Percentiles rank a stretch among this genome's conserved stretches.
These are phyloP conservation scores for Hemerocallis citrina DNA, from an alignment of 106 monocot species.

Conservation along the genomic window DNA sequence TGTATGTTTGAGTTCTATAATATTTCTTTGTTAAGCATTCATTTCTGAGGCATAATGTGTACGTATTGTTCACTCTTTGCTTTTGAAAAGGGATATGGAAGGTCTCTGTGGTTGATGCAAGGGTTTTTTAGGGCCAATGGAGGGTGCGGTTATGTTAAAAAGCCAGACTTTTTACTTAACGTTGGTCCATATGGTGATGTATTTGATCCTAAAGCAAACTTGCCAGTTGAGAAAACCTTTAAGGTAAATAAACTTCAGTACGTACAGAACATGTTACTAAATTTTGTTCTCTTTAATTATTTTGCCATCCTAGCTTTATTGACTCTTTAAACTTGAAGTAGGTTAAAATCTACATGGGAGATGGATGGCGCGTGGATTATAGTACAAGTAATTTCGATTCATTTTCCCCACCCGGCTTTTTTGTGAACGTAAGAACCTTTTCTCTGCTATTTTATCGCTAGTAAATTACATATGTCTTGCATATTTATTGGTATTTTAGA, in stretches of 20 bases:
- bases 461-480: too few species aligned
- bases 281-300: too few species aligned
- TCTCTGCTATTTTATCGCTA: not conserved
- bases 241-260: too few species aligned
- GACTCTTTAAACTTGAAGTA: slow-evolving; percentile 6
- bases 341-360: slow-evolving; percentile 67
- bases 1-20: too few species aligned
- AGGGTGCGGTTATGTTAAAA: slow-evolving; percentile 46
- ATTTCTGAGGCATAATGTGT: not conserved
- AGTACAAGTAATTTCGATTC: slow-evolving; percentile 20
- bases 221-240: too few species aligned
- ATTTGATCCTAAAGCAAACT: slow-evolving; percentile 20
- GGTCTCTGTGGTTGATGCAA: slow-evolving; percentile 45
- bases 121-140: slow-evolving; percentile 45
- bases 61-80: not conserved
- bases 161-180: slow-evolving; percentile 40
- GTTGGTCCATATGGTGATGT: slow-evolving; percentile 6
- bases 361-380: slow-evolving; percentile 44
- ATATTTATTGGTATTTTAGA: too few species aligned
- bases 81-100: slow-evolving; percentile 13
- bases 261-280: not conserved
- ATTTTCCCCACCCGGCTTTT: slow-evolving; percentile 31
- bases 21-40: too few species aligned
- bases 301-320: not conserved
- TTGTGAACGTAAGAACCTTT: slow-evolving; percentile 6